Conservation (phyloP, 768 basidiomycete genomes). For the Boletus sensibilis region DNA sequence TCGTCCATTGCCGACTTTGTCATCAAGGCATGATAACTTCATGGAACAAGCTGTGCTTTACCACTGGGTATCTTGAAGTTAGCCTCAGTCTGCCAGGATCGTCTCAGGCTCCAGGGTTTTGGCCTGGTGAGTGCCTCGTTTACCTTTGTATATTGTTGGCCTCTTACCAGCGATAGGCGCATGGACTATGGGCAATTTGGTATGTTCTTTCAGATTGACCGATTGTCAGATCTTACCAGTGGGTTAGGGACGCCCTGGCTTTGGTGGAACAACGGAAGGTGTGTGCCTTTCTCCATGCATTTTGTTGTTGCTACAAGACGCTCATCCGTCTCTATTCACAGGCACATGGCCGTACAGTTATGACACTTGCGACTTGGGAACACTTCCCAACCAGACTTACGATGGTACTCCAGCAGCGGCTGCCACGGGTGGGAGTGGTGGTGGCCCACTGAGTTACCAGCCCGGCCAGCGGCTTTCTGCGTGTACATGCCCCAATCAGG, state of each 20-base stretch:
- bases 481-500: constrained; percentile 82
- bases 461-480: constrained; percentile 86
- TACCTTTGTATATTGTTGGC: background rate
- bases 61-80: constrained; percentile 86
- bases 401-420: constrained; percentile 60
- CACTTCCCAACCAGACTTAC: constrained; percentile 76
- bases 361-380: constrained; percentile 82
- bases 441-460: constrained; percentile 64
- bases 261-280: constrained; percentile 86
- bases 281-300: constrained; percentile 14
- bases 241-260: constrained; percentile 75
- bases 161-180: constrained; percentile 38
- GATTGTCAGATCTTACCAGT: constrained; percentile 21
- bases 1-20: constrained; percentile 6
- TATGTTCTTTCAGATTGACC: constrained; percentile 14
- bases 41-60: constrained; percentile 97
- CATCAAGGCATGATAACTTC: constrained; percentile 64
- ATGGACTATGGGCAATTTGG: constrained; percentile 77
- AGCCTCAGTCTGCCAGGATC: constrained; percentile 73
- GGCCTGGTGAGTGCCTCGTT: constrained; percentile 67
- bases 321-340: constrained; percentile 13
- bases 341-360: constrained; percentile 81
- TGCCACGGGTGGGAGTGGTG: constrained; percentile 49
- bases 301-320: background rate
- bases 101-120: constrained; percentile 63